phyloP scores from a whole-genome alignment of 2,329 filamentous ascomycete species.

The Aspergillus sp. region DNA sequence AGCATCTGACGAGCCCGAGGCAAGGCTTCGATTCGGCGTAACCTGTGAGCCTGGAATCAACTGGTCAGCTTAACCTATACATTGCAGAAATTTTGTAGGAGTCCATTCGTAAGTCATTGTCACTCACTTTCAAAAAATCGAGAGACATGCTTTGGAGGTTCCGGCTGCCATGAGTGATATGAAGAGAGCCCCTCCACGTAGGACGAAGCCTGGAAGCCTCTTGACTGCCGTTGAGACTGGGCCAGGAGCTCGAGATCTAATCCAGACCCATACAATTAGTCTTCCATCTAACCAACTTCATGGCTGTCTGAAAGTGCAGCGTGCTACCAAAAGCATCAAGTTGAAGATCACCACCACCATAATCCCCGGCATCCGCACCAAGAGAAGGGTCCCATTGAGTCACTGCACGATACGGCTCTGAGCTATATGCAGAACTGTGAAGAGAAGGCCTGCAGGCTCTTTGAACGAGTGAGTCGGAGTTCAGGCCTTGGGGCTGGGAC shows the following conservation, averaged over 20 bases:
- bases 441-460: constrained; percentile 24
- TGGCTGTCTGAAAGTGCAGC: neutral
- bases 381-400: constrained; percentile 1
- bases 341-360: constrained; percentile 28
- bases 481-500: constrained; percentile 23
- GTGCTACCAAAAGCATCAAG: constrained; percentile 57
- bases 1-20: constrained; percentile 36
- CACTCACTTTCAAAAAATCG: constrained; percentile 38
- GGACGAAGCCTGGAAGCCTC: constrained; percentile 12
- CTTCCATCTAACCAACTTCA: neutral
- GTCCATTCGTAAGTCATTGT: neutral
- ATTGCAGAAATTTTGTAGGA: neutral
- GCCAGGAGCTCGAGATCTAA: constrained; percentile 46
- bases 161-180: neutral
- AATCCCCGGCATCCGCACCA: constrained; percentile 26
- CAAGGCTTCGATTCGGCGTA: constrained; percentile 28
- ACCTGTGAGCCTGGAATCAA: constrained; percentile 22
- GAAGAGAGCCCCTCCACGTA: neutral
- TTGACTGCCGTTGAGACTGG: constrained; percentile 29
- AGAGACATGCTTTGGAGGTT: constrained; percentile 26
- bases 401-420: neutral
- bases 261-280: constrained; percentile 3
- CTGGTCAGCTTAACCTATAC: neutral
- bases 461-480: constrained; percentile 31
- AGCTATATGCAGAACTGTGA: constrained; percentile 8